Percentiles rank a stretch among this genome's conserved stretches.
Conservation (phyloP, 1,284 basidiomycete genomes). For the Athelia sp. region DNA sequence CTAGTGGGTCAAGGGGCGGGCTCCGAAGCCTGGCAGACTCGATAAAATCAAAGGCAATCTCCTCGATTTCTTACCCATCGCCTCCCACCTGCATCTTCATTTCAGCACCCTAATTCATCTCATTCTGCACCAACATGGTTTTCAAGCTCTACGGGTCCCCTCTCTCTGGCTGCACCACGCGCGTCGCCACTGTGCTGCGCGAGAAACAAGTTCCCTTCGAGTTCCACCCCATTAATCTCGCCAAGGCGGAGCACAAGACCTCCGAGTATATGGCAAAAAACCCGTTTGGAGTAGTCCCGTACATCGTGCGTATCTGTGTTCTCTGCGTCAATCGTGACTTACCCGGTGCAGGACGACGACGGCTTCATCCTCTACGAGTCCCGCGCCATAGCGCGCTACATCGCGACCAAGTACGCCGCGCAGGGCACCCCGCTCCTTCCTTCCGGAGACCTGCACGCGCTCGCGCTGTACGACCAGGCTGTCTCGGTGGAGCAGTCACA, state of each 20-base stretch:
- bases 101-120: no score
- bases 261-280: slow-evolving; percentile 40
- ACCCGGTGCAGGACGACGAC: slow-evolving; percentile 33
- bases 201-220: slow-evolving; percentile 52
- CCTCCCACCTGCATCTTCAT: no score
- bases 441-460: slow-evolving; percentile 22
- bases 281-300: slow-evolving; percentile 68
- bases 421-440: slow-evolving; percentile 29
- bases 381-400: slow-evolving; percentile 48
- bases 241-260: slow-evolving; percentile 42
- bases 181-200: slow-evolving; percentile 38
- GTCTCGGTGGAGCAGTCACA: slow-evolving; percentile 19
- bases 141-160: slow-evolving; percentile 42
- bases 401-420: slow-evolving; percentile 37
- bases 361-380: slow-evolving; percentile 44
- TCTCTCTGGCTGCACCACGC: slow-evolving; percentile 39
- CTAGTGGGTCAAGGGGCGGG: no score
- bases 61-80: no score
- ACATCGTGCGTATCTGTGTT: slow-evolving; percentile 34
- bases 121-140: no score
- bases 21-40: no score
- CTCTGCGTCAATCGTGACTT: background rate
- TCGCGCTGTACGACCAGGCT: slow-evolving; percentile 28
- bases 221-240: slow-evolving; percentile 36
- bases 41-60: no score